Percentiles rank a stretch among this genome's conserved stretches.
These are phyloP conservation scores for Carex littledalei DNA, from an alignment of 176 grass and related monocot genomes.

Conservation along the genomic window DNA sequence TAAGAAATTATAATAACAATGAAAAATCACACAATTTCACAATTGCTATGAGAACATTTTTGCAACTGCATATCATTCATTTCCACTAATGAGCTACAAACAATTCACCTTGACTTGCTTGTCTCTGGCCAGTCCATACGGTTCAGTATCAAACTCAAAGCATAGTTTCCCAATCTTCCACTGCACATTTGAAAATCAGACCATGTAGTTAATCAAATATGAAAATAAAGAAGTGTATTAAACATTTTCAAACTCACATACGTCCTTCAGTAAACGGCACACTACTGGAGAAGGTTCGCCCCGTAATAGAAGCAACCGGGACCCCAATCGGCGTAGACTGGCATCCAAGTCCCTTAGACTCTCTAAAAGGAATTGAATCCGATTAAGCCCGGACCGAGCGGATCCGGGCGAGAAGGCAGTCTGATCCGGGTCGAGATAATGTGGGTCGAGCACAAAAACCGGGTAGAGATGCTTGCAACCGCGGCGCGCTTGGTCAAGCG, in stretches of 20 bases:
- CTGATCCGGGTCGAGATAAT: conserved; percentile 60
- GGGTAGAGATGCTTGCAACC: conserved; percentile 51
- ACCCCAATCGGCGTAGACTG: conserved; percentile 50
- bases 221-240: not conserved
- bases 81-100: not conserved
- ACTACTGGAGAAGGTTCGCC: conserved; percentile 48
- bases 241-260: conserved; percentile 23
- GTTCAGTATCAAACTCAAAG: conserved; percentile 83
- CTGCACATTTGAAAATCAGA: conserved; percentile 27
- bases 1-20: not conserved
- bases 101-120: conserved; percentile 58
- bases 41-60: not conserved
- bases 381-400: conserved; percentile 44
- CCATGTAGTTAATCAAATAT: not conserved
- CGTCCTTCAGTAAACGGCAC: conserved; percentile 62
- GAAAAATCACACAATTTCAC: not conserved
- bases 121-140: conserved; percentile 54
- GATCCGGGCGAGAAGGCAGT: conserved; percentile 57
- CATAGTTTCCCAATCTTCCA: conserved; percentile 86
- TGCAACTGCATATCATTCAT: not conserved
- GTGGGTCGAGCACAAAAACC: conserved; percentile 82
- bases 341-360: conserved; percentile 76
- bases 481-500: conserved; percentile 49
- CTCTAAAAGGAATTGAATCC: conserved; percentile 79
- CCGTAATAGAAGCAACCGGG: conserved; percentile 62